Base-by-base conservation (phyloP, 768 basidiomycete genomes). In the Mrakia blollopis region DNA sequence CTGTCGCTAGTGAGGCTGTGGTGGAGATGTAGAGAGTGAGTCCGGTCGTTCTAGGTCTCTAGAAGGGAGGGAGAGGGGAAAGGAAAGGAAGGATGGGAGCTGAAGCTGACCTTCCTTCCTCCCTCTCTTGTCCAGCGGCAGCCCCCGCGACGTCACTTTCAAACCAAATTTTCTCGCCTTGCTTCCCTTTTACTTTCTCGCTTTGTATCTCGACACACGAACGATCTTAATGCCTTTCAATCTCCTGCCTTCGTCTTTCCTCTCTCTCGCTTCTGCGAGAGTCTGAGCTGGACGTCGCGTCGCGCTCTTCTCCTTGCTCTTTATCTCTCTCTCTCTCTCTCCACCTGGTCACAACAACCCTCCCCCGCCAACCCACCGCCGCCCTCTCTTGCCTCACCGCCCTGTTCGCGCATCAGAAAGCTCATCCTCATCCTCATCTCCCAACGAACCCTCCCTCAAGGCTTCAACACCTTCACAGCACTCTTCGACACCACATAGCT, bases 401-500 rank as follows among this genome's bases (percentile, higher is more conserved):
- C n/a, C n/a, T n/a, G n/a, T n/a, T n/a, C n/a, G n/a, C n/a, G n/a
- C n/a, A n/a, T n/a, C 44, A 13, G 14, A 11, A 44, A 44, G 44
- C 44, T 54, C 52, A 54, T n/a, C 10, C 52, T 54, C 25, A n/a
- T 54, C 52, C 52, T 16, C 52, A 21, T 57, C 13, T 57, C 8
- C 57, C 25, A 25, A n/a, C 28, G 23, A 25, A 44, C 44, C 11
- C 44, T 13, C 44, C 11, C 44, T 57, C 57, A 57, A 25, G 57
- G 57, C 57, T 57, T 57, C 57, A 57, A 10, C 57, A 68, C 65
- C 65, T 68, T 83, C 47, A 84, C 80, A 2, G 83, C 84, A 21
- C 79, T 78, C 35, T 79, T 75, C 0, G 80, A 80, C 9, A 82
- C 82, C 0, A 85, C 77, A 77, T 86, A 86, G n/a, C 83, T 84